These are phyloP conservation scores for Phaffia australis DNA, from an alignment of 768 basidiomycete species.

Conservation along the genomic window DNA sequence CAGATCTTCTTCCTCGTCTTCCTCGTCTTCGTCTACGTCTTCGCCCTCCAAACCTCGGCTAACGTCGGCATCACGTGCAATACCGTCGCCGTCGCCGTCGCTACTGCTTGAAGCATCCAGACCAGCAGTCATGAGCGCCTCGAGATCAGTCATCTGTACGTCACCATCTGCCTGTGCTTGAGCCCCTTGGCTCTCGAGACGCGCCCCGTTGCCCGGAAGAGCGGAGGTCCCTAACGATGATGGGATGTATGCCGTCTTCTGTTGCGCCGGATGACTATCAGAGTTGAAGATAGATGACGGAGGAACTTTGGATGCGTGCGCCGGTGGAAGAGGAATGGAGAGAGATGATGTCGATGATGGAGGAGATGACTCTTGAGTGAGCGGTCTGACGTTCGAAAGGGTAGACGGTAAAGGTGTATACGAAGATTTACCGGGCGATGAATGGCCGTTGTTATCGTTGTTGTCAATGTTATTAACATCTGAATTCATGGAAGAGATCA, in stretches of 20 bases:
- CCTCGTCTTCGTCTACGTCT: conserved; percentile 53
- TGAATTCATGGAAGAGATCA: not conserved
- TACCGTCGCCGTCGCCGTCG: conserved; percentile 35
- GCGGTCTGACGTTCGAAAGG: not conserved
- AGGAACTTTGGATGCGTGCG: not conserved
- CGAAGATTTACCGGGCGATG: conserved; percentile 5
- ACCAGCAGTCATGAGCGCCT: conserved; percentile 13
- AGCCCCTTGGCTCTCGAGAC: not conserved
- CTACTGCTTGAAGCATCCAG: conserved; percentile 18
- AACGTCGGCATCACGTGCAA: conserved; percentile 36
- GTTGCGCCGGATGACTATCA: not conserved
- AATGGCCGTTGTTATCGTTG: not conserved
- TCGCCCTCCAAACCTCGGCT: conserved; percentile 31
- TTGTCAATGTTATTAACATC: too few relatives aligned
- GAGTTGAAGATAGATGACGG: not conserved
- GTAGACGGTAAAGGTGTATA: not conserved
- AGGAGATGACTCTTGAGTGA: not conserved
- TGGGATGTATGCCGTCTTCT: not conserved
- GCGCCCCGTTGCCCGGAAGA: not conserved
- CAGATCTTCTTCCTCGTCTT: conserved; percentile 81
- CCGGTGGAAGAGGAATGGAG: not conserved
- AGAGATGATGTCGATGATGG: not conserved
- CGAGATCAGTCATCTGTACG: not conserved
- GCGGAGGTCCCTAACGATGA: not conserved
- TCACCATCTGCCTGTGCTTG: not conserved